phyloP scores from a whole-genome alignment of 2,329 filamentous ascomycete species.

The Pestalotiopsis sp. region DNA sequence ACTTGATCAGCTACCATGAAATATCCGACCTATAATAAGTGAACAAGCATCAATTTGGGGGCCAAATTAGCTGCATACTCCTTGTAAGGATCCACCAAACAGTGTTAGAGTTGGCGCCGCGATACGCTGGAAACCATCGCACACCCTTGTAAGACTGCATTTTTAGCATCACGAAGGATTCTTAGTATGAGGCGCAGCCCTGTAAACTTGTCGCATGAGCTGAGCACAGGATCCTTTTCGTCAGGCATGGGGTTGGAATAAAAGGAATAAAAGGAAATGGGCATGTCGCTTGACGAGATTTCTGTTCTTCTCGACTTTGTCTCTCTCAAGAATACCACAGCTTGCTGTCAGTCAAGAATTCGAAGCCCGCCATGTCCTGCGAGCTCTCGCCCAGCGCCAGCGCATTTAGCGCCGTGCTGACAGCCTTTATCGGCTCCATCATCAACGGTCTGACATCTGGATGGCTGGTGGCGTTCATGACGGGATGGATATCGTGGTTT shows the following conservation, averaged over 20 bases:
- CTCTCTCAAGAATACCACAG: not conserved
- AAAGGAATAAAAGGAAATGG: not conserved
- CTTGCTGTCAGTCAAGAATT: not conserved
- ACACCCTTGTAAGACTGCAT: not conserved
- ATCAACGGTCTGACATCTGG: conserved; percentile 1
- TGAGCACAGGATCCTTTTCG: not conserved
- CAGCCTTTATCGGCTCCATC: not conserved
- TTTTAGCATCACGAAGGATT: not conserved
- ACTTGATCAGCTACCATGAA: too few species aligned
- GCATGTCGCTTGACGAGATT: not conserved
- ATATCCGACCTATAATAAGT: too few species aligned
- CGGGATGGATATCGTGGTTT: not conserved
- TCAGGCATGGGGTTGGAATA: not conserved
- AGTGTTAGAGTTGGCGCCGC: not conserved
- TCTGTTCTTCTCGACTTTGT: not conserved
- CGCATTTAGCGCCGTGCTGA: not conserved
- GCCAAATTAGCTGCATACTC: not conserved
- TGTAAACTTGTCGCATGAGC: not conserved
- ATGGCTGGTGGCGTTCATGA: not conserved
- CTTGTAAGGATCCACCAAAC: not conserved
- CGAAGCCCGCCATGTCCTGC: not conserved
- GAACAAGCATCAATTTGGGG: too few species aligned
- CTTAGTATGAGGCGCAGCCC: not conserved
- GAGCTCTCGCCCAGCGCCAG: not conserved
- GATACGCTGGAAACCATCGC: not conserved